Evolutionary conservation across 2,329 filamentous ascomycete genomes (phyloP).

Genomic region (Pseudogymnoascus sp.): DNA sequence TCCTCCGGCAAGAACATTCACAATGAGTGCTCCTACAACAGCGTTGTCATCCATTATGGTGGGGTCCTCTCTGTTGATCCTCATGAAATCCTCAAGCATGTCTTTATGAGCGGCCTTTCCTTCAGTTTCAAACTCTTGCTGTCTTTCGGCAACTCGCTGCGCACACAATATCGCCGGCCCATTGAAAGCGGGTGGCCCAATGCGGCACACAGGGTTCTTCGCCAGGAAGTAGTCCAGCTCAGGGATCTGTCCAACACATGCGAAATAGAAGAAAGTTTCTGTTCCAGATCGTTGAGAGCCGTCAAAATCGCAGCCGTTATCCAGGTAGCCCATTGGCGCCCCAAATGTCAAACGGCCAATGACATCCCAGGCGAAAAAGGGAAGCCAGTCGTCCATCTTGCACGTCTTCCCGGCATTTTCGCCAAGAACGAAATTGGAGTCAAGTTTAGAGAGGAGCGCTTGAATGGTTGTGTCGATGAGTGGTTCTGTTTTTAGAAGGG

Average conservation of each 20-base stretch:
- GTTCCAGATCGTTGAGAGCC: slow-evolving; percentile 26
- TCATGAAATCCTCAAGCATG: slow-evolving; percentile 25
- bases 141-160: slow-evolving; percentile 11
- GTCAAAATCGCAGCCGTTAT: slow-evolving; percentile 28
- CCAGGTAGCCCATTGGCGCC: slow-evolving; percentile 33
- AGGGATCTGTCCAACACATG: slow-evolving; percentile 24
- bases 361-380: slow-evolving; percentile 35
- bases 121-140: background rate
- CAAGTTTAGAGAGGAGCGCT: slow-evolving; percentile 28
- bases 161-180: slow-evolving; percentile 14
- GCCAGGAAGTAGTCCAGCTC: slow-evolving; percentile 16
- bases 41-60: slow-evolving; percentile 10
- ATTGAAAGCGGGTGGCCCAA: slow-evolving; percentile 17
- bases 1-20: slow-evolving; percentile 24
- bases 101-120: slow-evolving; percentile 13
- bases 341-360: slow-evolving; percentile 36
- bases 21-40: slow-evolving; percentile 9
- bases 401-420: slow-evolving; percentile 24
- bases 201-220: slow-evolving; percentile 18
- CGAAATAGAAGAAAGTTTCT: slow-evolving; percentile 29
- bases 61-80: slow-evolving; percentile 15
- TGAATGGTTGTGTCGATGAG: slow-evolving; percentile 28
- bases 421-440: slow-evolving; percentile 28
- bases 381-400: slow-evolving; percentile 36
- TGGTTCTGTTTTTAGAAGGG: slow-evolving; percentile 21